Percentiles rank a stretch among this genome's conserved stretches.
Evolutionary conservation across 768 basidiomycete species (phyloP).

Genomic region (Glaciozyma antarctica): DNA sequence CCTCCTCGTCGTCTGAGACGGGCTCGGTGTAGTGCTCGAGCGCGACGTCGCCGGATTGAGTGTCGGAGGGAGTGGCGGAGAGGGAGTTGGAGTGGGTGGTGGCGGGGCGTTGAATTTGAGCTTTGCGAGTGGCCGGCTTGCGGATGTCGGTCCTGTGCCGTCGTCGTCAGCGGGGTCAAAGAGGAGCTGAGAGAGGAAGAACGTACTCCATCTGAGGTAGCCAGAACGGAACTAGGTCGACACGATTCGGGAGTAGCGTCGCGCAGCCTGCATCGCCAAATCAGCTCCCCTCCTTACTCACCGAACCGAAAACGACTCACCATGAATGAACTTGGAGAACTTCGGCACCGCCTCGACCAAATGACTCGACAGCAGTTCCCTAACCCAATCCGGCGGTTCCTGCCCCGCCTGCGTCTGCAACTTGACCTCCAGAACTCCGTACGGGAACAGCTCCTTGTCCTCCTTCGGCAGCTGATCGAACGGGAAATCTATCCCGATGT

Average conservation of each 20-base stretch:
- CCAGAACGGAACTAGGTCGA: constrained; percentile 97
- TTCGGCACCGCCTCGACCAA: constrained; percentile 92
- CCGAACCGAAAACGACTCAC: neutral
- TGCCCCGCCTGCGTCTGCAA: constrained; percentile 92
- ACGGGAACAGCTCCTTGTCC: constrained; percentile 91
- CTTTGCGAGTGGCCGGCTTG: constrained; percentile 68
- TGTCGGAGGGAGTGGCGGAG: constrained; percentile 44
- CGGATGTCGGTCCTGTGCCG: constrained; percentile 62
- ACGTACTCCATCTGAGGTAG: constrained; percentile 80
- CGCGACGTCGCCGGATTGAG: constrained; percentile 28
- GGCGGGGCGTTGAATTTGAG: constrained; percentile 36
- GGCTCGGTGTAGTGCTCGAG: constrained; percentile 63
- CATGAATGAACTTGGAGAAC: constrained; percentile 55
- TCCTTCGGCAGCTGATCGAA: constrained; percentile 63
- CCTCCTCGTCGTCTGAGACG: constrained; percentile 88
- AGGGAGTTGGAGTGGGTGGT: constrained; percentile 36
- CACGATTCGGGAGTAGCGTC: constrained; percentile 78
- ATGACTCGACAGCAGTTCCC: constrained; percentile 88
- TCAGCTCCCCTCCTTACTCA: constrained; percentile 63
- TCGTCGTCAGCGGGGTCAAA: neutral
- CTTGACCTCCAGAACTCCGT: constrained; percentile 95
- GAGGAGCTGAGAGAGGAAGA: too few relatives aligned
- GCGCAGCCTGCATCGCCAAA: constrained; percentile 56
- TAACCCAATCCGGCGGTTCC: constrained; percentile 91
- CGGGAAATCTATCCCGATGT: constrained; percentile 76